Evolutionary conservation across 805 yeast species (phyloP).

Genomic region (Myxozyma melibiosi): DNA sequence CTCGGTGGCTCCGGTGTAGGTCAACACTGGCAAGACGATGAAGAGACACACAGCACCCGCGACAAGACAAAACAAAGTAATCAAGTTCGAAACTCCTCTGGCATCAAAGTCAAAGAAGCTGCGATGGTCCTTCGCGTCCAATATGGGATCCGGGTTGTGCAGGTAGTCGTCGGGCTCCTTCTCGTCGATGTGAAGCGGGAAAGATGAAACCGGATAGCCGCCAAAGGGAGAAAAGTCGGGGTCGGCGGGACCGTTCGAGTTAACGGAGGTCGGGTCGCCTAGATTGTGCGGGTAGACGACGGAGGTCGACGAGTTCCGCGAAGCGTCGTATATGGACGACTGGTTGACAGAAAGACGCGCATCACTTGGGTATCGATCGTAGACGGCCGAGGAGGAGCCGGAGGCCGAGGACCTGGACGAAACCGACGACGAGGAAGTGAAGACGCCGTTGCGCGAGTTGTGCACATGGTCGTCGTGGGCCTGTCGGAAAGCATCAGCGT

Average conservation of each 20-base stretch:
- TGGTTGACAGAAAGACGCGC: slow-evolving; percentile 1
- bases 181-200: slow-evolving; percentile 88
- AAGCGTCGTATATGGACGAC: slow-evolving; percentile 7
- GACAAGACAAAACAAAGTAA: slow-evolving; percentile 53
- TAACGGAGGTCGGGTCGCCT: slow-evolving; percentile 28
- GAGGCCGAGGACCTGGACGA: slow-evolving; percentile 18
- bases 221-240: slow-evolving; percentile 75
- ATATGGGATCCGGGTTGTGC: slow-evolving; percentile 95
- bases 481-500: slow-evolving; percentile 17
- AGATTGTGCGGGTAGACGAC: slow-evolving; percentile 21
- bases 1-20: slow-evolving; percentile 62
- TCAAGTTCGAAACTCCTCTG: slow-evolving; percentile 42
- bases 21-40: slow-evolving; percentile 77
- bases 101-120: slow-evolving; percentile 43
- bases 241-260: slow-evolving; percentile 34
- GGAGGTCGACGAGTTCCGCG: slow-evolving; percentile 21
- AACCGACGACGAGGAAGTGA: slow-evolving; percentile 22
- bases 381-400: slow-evolving; percentile 17
- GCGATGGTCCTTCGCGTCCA: slow-evolving; percentile 78
- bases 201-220: slow-evolving; percentile 91
- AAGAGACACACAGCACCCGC: slow-evolving; percentile 69
- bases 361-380: slow-evolving; percentile 8
- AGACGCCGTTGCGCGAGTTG: slow-evolving; percentile 31
- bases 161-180: slow-evolving; percentile 93
- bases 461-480: slow-evolving; percentile 26